Evolutionary conservation across 257 asterid genomes (phyloP), one percentile per base, ranked within the genome.

Genomic region (Datura wrightii): DNA sequence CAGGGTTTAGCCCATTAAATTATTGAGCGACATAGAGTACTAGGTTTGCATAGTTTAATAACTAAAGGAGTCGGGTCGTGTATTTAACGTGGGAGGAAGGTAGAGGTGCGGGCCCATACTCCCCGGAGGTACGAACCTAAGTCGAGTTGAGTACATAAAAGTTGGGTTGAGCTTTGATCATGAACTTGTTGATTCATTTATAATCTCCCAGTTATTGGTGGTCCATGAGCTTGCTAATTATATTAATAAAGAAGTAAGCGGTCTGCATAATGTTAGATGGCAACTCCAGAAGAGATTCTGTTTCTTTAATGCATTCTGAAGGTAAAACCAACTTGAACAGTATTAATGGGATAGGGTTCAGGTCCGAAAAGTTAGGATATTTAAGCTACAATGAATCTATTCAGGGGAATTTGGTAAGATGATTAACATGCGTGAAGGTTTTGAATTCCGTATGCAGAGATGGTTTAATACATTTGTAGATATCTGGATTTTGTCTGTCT

Each of bases 251-350:
- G 19, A 55, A 74, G 41, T 44, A 10, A 8, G 34, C 10, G 34
- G 79, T 71, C 24, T 24, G 80, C 11, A 2, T 11, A 41, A 31
- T 34, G 31, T 76, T 62, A 76, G 63, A 52, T 76, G 82, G 39
- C 63, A 76, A 50, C 46, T 76, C 41, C 63, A 76, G 62, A 76
- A 76, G 31, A 15, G 3, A 14, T 67, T 50, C 62, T 62, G 31
- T 76, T 76, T 24, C 62, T 76, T 31, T 50, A 50, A 74, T 72
- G 19, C 80, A 74, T 46, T 48, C 59, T 74, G 42, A 14, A 76
- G 82, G 46, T 76, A 31, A 76, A 52, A 50, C 46, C 63, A 8
- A 31, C 82, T 52, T 52, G 46, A 76, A 76, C 63, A 52, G 4
- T 76, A 76, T 52, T 50, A 76, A 15, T 76, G 31, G 31, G 31